Evolutionary conservation across 106 monocot genomes (phyloP).

Genomic region (Narthecium ossifragum): DNA sequence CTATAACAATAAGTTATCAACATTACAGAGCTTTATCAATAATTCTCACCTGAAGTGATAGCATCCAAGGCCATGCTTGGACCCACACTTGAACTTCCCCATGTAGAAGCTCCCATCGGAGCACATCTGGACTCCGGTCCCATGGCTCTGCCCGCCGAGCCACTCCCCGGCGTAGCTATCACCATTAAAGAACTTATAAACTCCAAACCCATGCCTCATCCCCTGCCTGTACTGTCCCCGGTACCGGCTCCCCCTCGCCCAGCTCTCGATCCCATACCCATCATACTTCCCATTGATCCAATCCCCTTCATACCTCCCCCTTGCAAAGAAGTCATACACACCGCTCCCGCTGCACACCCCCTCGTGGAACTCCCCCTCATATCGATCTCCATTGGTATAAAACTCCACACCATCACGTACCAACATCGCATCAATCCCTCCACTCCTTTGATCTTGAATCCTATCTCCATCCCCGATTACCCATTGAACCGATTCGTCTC

Average conservation of each 20-base stretch:
- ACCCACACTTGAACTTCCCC: constrained; percentile 13
- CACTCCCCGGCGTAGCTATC: constrained; percentile 25
- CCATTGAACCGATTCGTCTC: background rate
- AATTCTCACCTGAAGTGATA: constrained; percentile 1
- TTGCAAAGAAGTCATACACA: background rate
- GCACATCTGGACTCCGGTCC: constrained; percentile 20
- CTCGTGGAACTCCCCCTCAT: background rate
- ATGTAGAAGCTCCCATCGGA: constrained; percentile 25
- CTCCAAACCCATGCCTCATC: constrained; percentile 1
- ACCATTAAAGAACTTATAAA: background rate
- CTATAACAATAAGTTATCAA: too few species aligned
- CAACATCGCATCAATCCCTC: background rate
- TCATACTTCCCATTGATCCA: background rate
- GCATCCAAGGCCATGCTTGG: background rate
- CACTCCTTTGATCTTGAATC: background rate
- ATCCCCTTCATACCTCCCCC: background rate
- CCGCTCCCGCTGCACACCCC: background rate
- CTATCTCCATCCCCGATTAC: background rate
- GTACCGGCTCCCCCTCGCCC: background rate
- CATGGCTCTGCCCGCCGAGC: constrained; percentile 26
- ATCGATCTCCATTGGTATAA: background rate
- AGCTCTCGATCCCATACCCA: background rate
- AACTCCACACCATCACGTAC: background rate
- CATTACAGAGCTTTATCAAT: too few species aligned
- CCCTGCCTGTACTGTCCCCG: background rate